A percentile compares a stretch with the other conserved stretches of the same genome.
Evolutionary conservation across 805 yeast species (phyloP).

Genomic region (Starmerella stellata): DNA sequence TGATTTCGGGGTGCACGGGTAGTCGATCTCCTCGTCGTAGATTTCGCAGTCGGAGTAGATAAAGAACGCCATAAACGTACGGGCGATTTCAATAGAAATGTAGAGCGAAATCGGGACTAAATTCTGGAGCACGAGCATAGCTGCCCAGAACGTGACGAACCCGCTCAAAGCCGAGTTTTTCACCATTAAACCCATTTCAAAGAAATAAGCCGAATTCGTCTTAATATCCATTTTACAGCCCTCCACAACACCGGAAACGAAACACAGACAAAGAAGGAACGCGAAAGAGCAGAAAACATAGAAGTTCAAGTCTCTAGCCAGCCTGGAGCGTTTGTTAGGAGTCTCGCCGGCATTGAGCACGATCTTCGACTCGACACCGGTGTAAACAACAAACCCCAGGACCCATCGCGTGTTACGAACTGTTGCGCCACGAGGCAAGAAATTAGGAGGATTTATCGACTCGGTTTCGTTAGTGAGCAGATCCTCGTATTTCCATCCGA

Average conservation of each 20-base stretch:
- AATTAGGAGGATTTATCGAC: slow-evolving; percentile 42
- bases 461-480: slow-evolving; percentile 28
- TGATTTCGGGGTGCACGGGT: slow-evolving; percentile 62
- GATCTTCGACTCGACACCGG: slow-evolving; percentile 60
- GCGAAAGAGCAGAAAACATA: slow-evolving; percentile 48
- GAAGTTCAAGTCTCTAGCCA: slow-evolving; percentile 46
- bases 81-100: slow-evolving; percentile 61
- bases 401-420: slow-evolving; percentile 63
- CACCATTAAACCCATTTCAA: slow-evolving; percentile 46
- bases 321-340: slow-evolving; percentile 51
- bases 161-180: slow-evolving; percentile 48
- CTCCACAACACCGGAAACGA: slow-evolving; percentile 50
- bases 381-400: slow-evolving; percentile 54
- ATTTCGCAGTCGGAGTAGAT: slow-evolving; percentile 51
- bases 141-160: slow-evolving; percentile 49
- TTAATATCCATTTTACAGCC: slow-evolving; percentile 39
- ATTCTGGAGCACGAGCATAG: slow-evolving; percentile 54
- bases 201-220: slow-evolving; percentile 33
- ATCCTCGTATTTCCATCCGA: slow-evolving; percentile 44
- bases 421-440: slow-evolving; percentile 53
- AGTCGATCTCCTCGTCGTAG: slow-evolving; percentile 52
- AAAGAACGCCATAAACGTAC: slow-evolving; percentile 58
- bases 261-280: slow-evolving; percentile 44
- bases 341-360: slow-evolving; percentile 64
- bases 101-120: slow-evolving; percentile 67